A percentile compares a stretch with the other conserved stretches of the same genome.
phyloP scores from a whole-genome alignment of 495 filamentous ascomycete species.

The Cercophora newfieldiana region DNA sequence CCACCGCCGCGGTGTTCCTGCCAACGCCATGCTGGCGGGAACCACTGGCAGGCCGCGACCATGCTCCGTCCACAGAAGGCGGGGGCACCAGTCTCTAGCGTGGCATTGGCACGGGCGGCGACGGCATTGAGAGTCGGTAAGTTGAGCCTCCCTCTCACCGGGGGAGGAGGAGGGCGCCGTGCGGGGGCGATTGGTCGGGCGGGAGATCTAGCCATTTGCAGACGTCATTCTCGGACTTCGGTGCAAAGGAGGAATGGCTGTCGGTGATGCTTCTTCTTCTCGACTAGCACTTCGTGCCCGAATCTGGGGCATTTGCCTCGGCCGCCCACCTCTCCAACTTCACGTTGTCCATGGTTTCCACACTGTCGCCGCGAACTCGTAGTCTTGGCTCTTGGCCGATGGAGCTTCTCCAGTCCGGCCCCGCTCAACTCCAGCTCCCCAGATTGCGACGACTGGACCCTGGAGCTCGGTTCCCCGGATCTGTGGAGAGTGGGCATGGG shows the following conservation, averaged over 20 bases:
- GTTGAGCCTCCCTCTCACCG: background rate
- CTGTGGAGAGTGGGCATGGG: background rate
- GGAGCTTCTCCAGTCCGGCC: too few relatives aligned
- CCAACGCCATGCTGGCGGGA: background rate
- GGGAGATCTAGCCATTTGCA: background rate
- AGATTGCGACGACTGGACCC: background rate
- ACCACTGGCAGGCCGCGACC: background rate
- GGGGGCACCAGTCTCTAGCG: background rate
- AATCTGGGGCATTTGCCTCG: slow-evolving; percentile 4
- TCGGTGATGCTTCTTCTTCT: background rate
- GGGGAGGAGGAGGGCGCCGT: background rate
- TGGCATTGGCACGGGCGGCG: background rate
- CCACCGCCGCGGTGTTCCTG: background rate
- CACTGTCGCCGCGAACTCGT: background rate
- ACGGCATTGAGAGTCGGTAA: slow-evolving; percentile 12
- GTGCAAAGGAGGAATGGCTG: background rate
- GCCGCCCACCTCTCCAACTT: background rate
- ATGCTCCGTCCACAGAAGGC: background rate
- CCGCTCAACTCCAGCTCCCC: too few relatives aligned
- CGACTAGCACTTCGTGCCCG: background rate
- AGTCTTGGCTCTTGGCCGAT: too few relatives aligned
- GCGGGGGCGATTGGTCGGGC: background rate
- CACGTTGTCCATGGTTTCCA: background rate
- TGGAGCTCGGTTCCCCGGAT: background rate
- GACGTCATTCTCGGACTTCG: background rate